A percentile compares a stretch with the other conserved stretches of the same genome.
phyloP scores from a whole-genome alignment of 2,329 filamentous ascomycete species.

The Aspergillus ochraceus region DNA sequence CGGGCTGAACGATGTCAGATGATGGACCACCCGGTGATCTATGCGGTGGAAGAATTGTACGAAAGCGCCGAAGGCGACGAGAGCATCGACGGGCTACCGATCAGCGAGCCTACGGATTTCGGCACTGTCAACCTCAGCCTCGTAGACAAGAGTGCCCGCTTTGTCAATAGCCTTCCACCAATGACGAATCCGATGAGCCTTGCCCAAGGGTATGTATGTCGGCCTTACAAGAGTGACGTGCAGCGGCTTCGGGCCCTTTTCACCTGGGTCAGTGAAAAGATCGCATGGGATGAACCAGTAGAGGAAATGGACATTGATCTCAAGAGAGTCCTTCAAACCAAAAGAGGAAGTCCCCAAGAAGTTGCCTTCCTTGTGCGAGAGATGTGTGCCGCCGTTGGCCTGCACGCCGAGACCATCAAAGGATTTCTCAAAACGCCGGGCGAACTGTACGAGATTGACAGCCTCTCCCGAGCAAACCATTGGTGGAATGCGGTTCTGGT shows the following conservation, averaged over 20 bases:
- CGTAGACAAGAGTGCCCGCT: constrained; percentile 94
- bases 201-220: constrained; percentile 87
- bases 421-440: constrained; percentile 91
- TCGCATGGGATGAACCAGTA: constrained; percentile 93
- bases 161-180: constrained; percentile 78
- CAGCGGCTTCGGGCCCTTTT: constrained; percentile 93
- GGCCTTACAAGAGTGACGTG: constrained; percentile 90
- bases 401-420: constrained; percentile 81
- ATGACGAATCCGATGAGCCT: constrained; percentile 79
- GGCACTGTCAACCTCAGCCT: constrained; percentile 74
- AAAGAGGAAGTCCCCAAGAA: constrained; percentile 82
- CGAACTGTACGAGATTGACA: constrained; percentile 76
- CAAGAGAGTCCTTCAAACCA: constrained; percentile 77
- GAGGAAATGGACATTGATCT: constrained; percentile 78
- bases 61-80: constrained; percentile 88
- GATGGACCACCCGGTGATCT: constrained; percentile 85
- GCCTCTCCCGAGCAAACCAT: constrained; percentile 85
- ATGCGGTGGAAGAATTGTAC: constrained; percentile 85
- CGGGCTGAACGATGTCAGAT: constrained; percentile 87
- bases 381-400: constrained; percentile 88
- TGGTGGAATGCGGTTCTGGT: constrained; percentile 97
- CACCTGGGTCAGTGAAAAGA: constrained; percentile 93
- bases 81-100: constrained; percentile 76
- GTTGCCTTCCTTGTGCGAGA: constrained; percentile 84
- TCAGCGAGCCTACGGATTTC: constrained; percentile 82